Percentiles rank a stretch among this genome's conserved stretches.
Evolutionary conservation across 2,329 filamentous ascomycete species (phyloP).

Genomic region (Ophiocordyceps sinensis): DNA sequence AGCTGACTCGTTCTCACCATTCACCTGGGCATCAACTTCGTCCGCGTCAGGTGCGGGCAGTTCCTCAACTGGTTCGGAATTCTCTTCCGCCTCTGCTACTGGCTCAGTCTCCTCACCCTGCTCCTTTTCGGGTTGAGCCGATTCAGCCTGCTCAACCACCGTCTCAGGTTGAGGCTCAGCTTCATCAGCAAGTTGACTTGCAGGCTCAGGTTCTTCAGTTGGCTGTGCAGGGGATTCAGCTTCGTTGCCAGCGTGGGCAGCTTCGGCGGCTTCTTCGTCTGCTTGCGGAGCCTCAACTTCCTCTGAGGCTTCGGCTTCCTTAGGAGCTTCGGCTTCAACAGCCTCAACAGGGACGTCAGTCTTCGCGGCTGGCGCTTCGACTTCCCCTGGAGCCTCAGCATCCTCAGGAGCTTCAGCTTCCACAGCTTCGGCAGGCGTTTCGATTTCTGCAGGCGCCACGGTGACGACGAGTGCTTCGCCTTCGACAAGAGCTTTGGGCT

Average conservation of each 20-base stretch:
- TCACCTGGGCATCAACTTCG: background rate
- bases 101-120: background rate
- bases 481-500: conserved; percentile 2
- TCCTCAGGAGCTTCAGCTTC: background rate
- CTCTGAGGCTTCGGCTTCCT: too few species aligned
- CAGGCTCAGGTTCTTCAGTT: background rate
- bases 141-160: background rate
- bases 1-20: background rate
- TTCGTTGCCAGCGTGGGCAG: background rate
- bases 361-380: background rate
- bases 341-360: background rate
- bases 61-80: conserved; percentile 1
- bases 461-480: conserved; percentile 3
- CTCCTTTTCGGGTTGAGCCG: background rate
- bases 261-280: background rate
- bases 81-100: conserved; percentile 1
- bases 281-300: too few species aligned
- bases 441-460: background rate
- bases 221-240: background rate
- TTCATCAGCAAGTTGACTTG: background rate
- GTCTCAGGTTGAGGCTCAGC: background rate
- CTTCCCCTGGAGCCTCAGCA: background rate
- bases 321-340: background rate
- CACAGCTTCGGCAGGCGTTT: background rate
- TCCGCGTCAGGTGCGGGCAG: background rate